Conservation (phyloP, 2,329 filamentous ascomycete species). For the Emericellopsis cladophorae region DNA sequence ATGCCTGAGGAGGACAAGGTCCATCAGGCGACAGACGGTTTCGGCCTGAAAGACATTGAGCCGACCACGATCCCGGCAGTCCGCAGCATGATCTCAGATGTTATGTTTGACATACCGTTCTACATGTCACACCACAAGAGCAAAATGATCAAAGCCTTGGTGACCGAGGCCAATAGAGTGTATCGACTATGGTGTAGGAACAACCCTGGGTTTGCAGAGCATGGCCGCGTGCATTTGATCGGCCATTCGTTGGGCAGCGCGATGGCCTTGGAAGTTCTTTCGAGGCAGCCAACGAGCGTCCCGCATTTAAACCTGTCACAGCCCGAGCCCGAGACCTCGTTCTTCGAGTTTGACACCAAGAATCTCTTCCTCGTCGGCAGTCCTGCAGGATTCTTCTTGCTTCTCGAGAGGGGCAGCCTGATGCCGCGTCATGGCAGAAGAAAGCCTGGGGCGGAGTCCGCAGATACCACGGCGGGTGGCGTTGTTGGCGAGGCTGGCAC, state of each 20-base stretch:
- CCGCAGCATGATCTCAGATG: conserved; percentile 87
- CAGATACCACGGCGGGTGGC: conserved; percentile 39
- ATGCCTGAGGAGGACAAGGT: conserved; percentile 40
- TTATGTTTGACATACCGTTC: conserved; percentile 97
- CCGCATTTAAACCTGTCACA: conserved; percentile 33
- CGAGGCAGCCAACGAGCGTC: conserved; percentile 67
- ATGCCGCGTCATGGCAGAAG: conserved; percentile 62
- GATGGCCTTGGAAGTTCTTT: conserved; percentile 87
- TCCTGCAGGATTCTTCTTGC: conserved; percentile 82
- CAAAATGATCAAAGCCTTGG: conserved; percentile 84
- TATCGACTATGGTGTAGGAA: conserved; percentile 91
- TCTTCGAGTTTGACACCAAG: conserved; percentile 85
- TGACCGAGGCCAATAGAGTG: conserved; percentile 87
- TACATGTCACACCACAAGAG: conserved; percentile 94
- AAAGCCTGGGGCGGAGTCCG: conserved; percentile 61
- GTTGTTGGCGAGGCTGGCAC: conserved; percentile 68
- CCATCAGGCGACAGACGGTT: conserved; percentile 45
- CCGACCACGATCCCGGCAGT: conserved; percentile 82
- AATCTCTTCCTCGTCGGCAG: conserved; percentile 86
- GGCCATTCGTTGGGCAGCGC: conserved; percentile 89
- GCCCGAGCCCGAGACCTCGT: conserved; percentile 31
- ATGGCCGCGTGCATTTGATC: conserved; percentile 80
- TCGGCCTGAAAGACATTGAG: conserved; percentile 74
- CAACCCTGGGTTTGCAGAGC: conserved; percentile 71
- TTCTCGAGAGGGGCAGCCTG: conserved; percentile 63